These are phyloP conservation scores for Phytophthora macrochlamydospora DNA, from an alignment of 352 stramenopile species.

Conservation along the genomic window DNA sequence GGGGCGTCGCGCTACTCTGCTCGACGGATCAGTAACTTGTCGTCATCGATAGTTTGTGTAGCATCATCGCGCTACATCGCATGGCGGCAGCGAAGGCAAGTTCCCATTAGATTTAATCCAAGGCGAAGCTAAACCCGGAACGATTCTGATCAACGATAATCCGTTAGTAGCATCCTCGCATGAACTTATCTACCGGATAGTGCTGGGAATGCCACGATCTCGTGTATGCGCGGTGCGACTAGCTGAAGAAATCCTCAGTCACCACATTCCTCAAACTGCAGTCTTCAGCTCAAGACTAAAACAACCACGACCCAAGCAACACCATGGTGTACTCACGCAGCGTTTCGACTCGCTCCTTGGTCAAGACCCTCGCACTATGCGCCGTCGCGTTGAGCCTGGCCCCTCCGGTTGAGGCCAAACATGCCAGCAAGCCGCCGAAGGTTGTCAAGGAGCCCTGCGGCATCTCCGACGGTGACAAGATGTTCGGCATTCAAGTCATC, in stretches of 20 bases:
- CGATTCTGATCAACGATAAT: too few relatives aligned
- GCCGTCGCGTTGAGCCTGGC: conserved; percentile 12
- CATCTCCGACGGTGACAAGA: conserved; percentile 36
- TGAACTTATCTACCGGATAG: not conserved
- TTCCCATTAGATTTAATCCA: too few relatives aligned
- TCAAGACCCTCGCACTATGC: conserved; percentile 17
- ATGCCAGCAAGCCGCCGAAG: not conserved
- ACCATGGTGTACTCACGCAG: conserved; percentile 24
- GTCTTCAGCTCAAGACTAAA: conserved; percentile 5
- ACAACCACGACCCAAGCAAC: not conserved
- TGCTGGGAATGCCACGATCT: not conserved
- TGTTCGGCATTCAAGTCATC: conserved; percentile 34
- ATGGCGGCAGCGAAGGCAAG: too few relatives aligned
- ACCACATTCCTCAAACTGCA: conserved; percentile 24
- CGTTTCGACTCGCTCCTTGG: conserved; percentile 8
- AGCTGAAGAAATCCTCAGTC: not conserved
- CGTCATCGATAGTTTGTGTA: conserved; percentile 46
- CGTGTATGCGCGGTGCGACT: not conserved
- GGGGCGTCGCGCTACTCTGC: conserved; percentile 77
- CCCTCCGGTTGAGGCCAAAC: conserved; percentile 11
- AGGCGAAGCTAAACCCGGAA: too few relatives aligned
- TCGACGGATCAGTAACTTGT: conserved; percentile 50
- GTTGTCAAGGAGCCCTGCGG: conserved; percentile 2
- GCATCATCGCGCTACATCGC: conserved; percentile 52
- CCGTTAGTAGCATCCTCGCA: not conserved